These are phyloP conservation scores for Lithohypha guttulata DNA, from an alignment of 2,329 filamentous ascomycete species.

Conservation along the genomic window DNA sequence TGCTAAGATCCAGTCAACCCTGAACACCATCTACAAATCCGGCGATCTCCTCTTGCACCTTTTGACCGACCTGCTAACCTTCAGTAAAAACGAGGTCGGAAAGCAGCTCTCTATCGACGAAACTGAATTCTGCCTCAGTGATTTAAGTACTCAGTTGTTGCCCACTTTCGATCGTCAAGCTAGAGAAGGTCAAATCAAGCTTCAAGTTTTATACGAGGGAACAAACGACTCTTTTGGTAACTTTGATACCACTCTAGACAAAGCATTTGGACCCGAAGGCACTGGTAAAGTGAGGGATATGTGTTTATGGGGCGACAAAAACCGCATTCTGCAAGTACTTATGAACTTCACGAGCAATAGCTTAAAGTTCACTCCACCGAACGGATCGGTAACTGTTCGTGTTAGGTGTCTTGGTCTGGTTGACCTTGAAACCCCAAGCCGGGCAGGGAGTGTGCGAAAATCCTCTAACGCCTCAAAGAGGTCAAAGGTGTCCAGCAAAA, in stretches of 20 bases:
- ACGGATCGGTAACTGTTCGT: constrained; percentile 62
- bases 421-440: constrained; percentile 12
- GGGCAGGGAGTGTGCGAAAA: constrained; percentile 21
- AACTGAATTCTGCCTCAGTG: constrained; percentile 72
- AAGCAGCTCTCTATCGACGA: constrained; percentile 73
- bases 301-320: constrained; percentile 85
- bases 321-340: constrained; percentile 81
- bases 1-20: constrained; percentile 63
- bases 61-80: constrained; percentile 78
- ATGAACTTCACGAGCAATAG: constrained; percentile 90
- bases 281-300: constrained; percentile 67
- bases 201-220: constrained; percentile 61
- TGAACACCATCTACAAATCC: constrained; percentile 82
- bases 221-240: constrained; percentile 29
- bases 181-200: constrained; percentile 63
- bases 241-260: constrained; percentile 25
- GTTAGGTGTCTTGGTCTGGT: constrained; percentile 53
- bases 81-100: constrained; percentile 90
- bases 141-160: constrained; percentile 69
- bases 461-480: constrained; percentile 28
- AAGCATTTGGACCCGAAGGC: constrained; percentile 54
- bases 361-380: constrained; percentile 75
- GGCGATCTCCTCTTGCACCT: constrained; percentile 75
- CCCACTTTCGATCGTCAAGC: constrained; percentile 88
- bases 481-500: constrained; percentile 17